Evolutionary conservation across 495 filamentous ascomycete genomes (phyloP), one percentile per base, ranked within the genome.

Genomic region (Halenospora varia): DNA sequence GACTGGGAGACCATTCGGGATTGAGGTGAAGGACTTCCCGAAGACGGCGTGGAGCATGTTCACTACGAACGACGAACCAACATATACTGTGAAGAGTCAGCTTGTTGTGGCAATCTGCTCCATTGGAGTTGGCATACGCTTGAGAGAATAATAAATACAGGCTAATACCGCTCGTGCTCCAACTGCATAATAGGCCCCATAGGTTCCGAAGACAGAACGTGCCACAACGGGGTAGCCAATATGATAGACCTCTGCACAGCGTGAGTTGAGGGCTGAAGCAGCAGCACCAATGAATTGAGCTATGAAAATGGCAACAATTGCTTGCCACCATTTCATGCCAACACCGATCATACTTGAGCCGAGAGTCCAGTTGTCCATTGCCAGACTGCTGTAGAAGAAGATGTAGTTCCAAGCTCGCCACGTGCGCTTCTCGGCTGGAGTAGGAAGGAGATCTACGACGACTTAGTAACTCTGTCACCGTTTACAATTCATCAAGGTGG

Each of bases 171-270:
- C 46, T 23, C 46, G 46, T 20, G 46, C 46, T 3, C 17, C 9
- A 48, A 48, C 46, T 13, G 13, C 13, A 22, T 48, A 48, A 23
- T 19, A 48, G 23, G 46, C 9, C 3, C 46, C 46, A 23, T 48
- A 48, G 6, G 13, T 23, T 48, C 46, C 46, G 13, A 48, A 48
- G 17, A 48, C 29, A 4, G 13, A 23, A 18, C 46, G 46, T 20
- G 17, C 13, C 18, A 48, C 46, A 2, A 48, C 20, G 3, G 46
- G 46, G 18, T 19, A 48, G 67, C 55, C 55, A 45, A 57, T 57
- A 18, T 57, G 55, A 25, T 57, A 57, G 19, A 57, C 22, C 39
- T 19, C 25, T 22, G 44, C 55, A 19, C 55, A 23, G 18, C 55
- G 46, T 6, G 23, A 23, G 39, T 57, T 57, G n/a, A 19, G 25